Conservation (phyloP, 495 filamentous ascomycete genomes). For the Aspergillus hancockii region DNA sequence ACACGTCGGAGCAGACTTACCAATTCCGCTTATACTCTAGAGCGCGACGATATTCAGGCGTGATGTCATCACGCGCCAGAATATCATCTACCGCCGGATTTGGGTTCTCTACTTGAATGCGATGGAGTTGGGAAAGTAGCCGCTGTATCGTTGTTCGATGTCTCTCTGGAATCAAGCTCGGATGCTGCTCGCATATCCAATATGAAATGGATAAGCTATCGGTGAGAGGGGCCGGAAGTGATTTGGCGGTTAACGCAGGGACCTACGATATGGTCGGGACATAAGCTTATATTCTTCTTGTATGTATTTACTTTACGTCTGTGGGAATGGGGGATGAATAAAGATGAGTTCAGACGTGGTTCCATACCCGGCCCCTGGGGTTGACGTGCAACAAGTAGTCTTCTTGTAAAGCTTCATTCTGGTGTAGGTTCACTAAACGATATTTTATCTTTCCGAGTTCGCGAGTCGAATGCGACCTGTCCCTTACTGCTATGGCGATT, state of each 20-base stretch:
- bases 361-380: slow-evolving; percentile 12
- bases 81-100: slow-evolving; percentile 18
- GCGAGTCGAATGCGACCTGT: slow-evolving; percentile 9
- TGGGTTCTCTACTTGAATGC: slow-evolving; percentile 8
- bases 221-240: slow-evolving; percentile 11
- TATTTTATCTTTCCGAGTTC: slow-evolving; percentile 11
- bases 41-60: slow-evolving; percentile 12
- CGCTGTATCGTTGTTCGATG: slow-evolving; percentile 12
- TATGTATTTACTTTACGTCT: not conserved
- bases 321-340: not conserved
- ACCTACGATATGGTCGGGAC: slow-evolving; percentile 3
- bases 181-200: slow-evolving; percentile 17
- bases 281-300: not conserved
- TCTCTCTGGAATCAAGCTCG: slow-evolving; percentile 10
- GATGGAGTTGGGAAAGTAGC: slow-evolving; percentile 15
- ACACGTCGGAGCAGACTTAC: not conserved
- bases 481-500: slow-evolving; percentile 11
- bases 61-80: slow-evolving; percentile 15
- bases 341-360: not conserved
- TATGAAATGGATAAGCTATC: slow-evolving; percentile 16
- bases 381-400: slow-evolving; percentile 14
- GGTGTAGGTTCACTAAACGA: slow-evolving; percentile 13
- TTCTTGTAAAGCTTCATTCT: slow-evolving; percentile 15
- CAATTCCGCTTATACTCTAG: slow-evolving; percentile 18
- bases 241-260: slow-evolving; percentile 11